These are phyloP conservation scores for Schizonepeta tenuifolia DNA, from an alignment of 257 asterid species.

Conservation along the genomic window DNA sequence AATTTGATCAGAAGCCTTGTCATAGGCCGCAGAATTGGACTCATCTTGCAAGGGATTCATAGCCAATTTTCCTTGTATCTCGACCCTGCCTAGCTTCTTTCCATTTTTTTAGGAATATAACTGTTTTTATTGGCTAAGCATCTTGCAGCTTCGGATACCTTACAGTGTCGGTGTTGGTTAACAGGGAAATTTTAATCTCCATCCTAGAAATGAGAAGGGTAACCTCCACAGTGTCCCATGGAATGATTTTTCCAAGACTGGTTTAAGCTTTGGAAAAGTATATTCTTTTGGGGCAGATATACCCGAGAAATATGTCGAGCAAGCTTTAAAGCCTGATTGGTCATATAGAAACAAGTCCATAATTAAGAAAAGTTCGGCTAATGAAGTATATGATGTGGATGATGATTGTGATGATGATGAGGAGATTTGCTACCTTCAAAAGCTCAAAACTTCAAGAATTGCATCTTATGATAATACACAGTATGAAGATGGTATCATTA, in stretches of 20 bases:
- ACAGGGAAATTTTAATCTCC: slow-evolving; percentile 47
- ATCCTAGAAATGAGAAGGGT: slow-evolving; percentile 37
- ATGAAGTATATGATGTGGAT: slow-evolving; percentile 53
- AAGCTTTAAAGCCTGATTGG: slow-evolving; percentile 37
- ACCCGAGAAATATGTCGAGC: slow-evolving; percentile 42
- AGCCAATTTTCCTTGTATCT: too few species aligned
- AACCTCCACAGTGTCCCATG: slow-evolving; percentile 70
- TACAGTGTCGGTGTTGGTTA: slow-evolving; percentile 11
- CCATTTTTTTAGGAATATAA: slow-evolving; percentile 5
- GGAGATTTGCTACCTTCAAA: slow-evolving; percentile 77
- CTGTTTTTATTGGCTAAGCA: neutral
- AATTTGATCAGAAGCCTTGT: slow-evolving; percentile 5
- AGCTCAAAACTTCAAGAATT: slow-evolving; percentile 55
- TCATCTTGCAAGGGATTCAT: neutral
- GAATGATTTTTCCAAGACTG: slow-evolving; percentile 71
- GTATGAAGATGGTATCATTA: slow-evolving; percentile 46
- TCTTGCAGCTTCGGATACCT: slow-evolving; percentile 14
- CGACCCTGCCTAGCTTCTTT: neutral
- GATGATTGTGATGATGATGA: slow-evolving; percentile 61
- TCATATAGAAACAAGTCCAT: slow-evolving; percentile 49
- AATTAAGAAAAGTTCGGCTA: slow-evolving; percentile 44
- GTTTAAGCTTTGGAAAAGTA: slow-evolving; percentile 47
- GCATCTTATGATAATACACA: slow-evolving; percentile 42
- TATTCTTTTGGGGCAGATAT: slow-evolving; percentile 37
- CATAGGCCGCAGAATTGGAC: neutral